These are phyloP conservation scores for Amborella trichopoda DNA, from an alignment of 164 flowering plant species.

Conservation along the genomic window DNA sequence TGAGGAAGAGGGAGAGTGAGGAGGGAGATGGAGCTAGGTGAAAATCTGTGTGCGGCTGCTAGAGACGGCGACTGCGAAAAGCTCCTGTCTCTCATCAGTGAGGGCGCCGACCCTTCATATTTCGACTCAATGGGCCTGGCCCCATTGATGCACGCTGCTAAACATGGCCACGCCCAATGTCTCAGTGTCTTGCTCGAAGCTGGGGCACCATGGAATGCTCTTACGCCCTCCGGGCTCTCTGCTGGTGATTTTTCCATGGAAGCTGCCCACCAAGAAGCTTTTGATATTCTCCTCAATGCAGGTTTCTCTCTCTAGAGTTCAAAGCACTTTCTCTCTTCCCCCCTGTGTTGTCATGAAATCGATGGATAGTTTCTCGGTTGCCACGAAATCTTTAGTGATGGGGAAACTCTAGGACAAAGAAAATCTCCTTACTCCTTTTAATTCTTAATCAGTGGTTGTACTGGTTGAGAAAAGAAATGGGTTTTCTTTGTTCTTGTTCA, in stretches of 20 bases:
- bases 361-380: neutral
- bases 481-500: too few species aligned
- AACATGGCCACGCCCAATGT: constrained; percentile 43
- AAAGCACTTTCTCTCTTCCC: neutral
- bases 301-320: constrained; percentile 21
- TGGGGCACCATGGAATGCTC: constrained; percentile 97
- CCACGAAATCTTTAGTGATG: too few species aligned
- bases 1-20: too few species aligned
- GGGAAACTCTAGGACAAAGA: too few species aligned
- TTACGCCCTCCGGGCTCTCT: constrained; percentile 63
- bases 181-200: constrained; percentile 36
- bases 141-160: constrained; percentile 92
- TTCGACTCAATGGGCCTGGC: constrained; percentile 70
- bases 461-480: too few species aligned
- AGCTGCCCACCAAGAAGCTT: constrained; percentile 68
- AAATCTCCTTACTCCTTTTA: too few species aligned
- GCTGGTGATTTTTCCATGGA: constrained; percentile 98
- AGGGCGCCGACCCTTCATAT: constrained; percentile 61
- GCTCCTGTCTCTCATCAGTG: constrained; percentile 26
- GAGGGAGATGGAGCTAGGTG: constrained; percentile 16
- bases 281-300: constrained; percentile 77
- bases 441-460: too few species aligned
- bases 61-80: constrained; percentile 36
- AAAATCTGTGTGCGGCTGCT: constrained; percentile 57
- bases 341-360: neutral